These are phyloP conservation scores for Xylaria palmicola DNA, from an alignment of 495 filamentous ascomycete species.

Conservation along the genomic window DNA sequence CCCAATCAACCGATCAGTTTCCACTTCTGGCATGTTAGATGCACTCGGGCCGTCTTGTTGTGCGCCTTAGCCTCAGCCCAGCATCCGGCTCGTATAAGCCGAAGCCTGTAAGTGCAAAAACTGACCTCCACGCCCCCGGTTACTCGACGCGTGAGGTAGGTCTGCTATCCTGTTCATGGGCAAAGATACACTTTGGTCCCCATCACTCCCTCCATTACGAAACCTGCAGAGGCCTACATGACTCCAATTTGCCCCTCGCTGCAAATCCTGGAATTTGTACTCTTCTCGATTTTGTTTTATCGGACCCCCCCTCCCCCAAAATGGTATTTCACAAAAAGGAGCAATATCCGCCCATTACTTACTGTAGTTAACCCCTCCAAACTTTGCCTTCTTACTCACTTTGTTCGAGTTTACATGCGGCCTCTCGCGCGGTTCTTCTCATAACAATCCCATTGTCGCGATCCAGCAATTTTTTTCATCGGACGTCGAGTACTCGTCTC, in stretches of 20 bases:
- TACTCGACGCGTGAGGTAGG: constrained; percentile 4
- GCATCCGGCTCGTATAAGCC: constrained; percentile 15
- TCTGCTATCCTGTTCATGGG: constrained; percentile 7
- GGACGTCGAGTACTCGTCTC: background rate
- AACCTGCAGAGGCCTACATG: constrained; percentile 12
- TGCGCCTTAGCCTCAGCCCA: constrained; percentile 14
- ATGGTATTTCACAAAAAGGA: background rate
- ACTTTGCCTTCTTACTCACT: background rate
- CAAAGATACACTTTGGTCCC: constrained; percentile 6
- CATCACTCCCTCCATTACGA: constrained; percentile 8
- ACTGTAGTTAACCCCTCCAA: background rate
- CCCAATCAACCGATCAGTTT: constrained; percentile 11
- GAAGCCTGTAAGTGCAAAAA: constrained; percentile 8
- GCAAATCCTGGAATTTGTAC: background rate
- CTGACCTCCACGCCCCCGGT: background rate
- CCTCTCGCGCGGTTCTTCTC: background rate
- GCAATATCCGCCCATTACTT: background rate
- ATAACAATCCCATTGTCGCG: background rate
- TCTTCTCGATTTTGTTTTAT: background rate
- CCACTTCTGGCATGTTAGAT: constrained; percentile 12
- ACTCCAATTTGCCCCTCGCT: constrained; percentile 12
- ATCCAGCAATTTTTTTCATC: background rate
- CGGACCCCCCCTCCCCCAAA: too few relatives aligned
- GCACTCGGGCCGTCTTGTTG: constrained; percentile 18
- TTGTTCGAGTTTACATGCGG: background rate